Evolutionary conservation across 177 flowering plant genomes (phyloP), one percentile per base, ranked within the genome.

Genomic region (Vitis hybrid): DNA sequence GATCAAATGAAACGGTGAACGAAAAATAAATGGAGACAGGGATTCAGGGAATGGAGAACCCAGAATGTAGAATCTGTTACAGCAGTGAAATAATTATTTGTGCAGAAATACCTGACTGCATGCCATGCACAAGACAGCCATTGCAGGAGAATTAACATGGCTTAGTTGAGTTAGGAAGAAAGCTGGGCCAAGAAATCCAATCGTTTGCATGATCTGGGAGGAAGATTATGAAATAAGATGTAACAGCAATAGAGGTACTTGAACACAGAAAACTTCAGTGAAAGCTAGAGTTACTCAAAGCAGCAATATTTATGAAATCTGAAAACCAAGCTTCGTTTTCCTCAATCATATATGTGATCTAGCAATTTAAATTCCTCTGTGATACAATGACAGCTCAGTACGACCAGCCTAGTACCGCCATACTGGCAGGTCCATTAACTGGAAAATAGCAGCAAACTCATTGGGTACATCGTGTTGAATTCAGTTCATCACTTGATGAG

Each of bases 101-200:
- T 18, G 54, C 24, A 1, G 19, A 5, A 14, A 13, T 54, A 94
- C 98, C 97, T 94, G 97, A 79, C 98, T 92, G 84, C 98, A 94
- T 2, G 95, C 84, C 97, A 94, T 92, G 84, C 98, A 94, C 65
- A 94, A 69, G 70, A 94, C 95, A 67, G 97, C 98, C 97, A 91
- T 87, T 74, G 84, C 89, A 77, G 98, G 98, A 74, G 98, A 89
- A 77, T 90, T 56, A 15, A 94, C 70, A 74, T 94, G 92, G 86
- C 97, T 89, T 84, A 92, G 79, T 81, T 91, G 97, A 74, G 98
- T 91, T 56, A 94, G 74, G 79, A 92, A 94, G 81, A 92, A 94
- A 59, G 98, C 98, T 71, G 98, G 97, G 60, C 98, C 98, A 40
- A 94, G 93, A 84, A 94, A 94, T 52, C 98, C 97, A 75, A 94